Evolutionary conservation across 495 filamentous ascomycete genomes (phyloP).

Genomic region (Penicillium silybi): DNA sequence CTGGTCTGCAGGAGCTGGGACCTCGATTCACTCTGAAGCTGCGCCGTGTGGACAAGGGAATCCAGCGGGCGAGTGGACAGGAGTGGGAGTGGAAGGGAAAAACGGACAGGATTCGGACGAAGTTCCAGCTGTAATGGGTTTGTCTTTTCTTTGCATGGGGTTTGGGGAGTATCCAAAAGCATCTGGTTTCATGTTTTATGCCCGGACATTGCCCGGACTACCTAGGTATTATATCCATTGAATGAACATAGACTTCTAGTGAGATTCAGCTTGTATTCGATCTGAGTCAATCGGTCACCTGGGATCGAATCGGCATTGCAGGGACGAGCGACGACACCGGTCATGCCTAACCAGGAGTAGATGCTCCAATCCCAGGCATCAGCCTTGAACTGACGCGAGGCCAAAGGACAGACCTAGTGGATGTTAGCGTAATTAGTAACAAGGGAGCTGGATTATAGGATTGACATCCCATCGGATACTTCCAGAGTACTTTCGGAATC

Average conservation of each 20-base stretch:
- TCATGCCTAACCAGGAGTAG: too few species aligned
- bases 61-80: constrained; percentile 75
- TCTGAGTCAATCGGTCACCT: neutral
- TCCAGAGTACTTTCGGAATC: too few species aligned
- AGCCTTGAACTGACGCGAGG: too few species aligned
- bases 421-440: too few species aligned
- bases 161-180: constrained; percentile 29
- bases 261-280: neutral
- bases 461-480: too few species aligned
- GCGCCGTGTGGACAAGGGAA: constrained; percentile 83
- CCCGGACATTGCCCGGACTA: constrained; percentile 5
- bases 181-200: constrained; percentile 1
- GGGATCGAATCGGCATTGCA: too few species aligned
- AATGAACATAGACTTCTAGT: constrained; percentile 13
- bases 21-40: constrained; percentile 85
- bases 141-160: constrained; percentile 20
- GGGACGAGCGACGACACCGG: too few species aligned
- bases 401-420: too few species aligned
- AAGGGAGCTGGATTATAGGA: too few species aligned
- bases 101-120: constrained; percentile 90
- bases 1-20: constrained; percentile 81
- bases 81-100: constrained; percentile 93
- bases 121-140: constrained; percentile 71
- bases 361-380: too few species aligned
- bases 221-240: neutral